Evolutionary conservation across 1,284 basidiomycete species (phyloP).

Genomic region (Tremellales sp.): DNA sequence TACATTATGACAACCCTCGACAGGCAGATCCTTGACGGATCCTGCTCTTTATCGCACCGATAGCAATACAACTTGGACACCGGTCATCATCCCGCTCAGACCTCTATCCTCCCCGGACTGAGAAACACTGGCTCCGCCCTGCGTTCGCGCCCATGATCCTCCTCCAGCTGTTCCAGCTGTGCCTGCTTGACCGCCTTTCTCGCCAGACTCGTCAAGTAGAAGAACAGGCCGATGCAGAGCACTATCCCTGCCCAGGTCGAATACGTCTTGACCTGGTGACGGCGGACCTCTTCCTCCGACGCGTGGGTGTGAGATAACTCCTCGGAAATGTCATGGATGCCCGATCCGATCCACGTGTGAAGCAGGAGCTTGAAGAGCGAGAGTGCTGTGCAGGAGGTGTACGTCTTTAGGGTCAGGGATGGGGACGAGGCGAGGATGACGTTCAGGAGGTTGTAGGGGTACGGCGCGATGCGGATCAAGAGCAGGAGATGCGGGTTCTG

Average conservation of each 20-base stretch:
- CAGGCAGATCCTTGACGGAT: too few species aligned
- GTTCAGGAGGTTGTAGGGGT: constrained; percentile 55
- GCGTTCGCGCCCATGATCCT: too few species aligned
- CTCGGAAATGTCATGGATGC: constrained; percentile 37
- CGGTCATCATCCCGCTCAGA: too few species aligned
- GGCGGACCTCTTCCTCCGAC: constrained; percentile 12
- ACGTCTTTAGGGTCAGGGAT: constrained; percentile 50
- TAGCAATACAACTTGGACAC: too few species aligned
- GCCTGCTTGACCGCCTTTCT: constrained; percentile 44
- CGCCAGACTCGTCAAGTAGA: constrained; percentile 52
- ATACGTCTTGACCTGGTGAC: constrained; percentile 31
- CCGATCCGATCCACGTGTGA: constrained; percentile 42
- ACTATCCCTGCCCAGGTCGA: constrained; percentile 40
- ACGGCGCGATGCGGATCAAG: constrained; percentile 53
- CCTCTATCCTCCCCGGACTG: too few species aligned
- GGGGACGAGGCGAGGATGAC: constrained; percentile 53
- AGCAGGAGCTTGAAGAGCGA: constrained; percentile 52
- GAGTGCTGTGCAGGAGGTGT: constrained; percentile 52
- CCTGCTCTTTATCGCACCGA: too few species aligned
- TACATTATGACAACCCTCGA: too few species aligned
- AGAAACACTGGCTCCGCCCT: too few species aligned
- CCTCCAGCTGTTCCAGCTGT: constrained; percentile 33
- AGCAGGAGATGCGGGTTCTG: constrained; percentile 51
- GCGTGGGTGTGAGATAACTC: constrained; percentile 4
- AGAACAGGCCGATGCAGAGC: constrained; percentile 51